Evolutionary conservation across 257 asterid species (phyloP).

Genomic region (Craterostigma plantagineum): DNA sequence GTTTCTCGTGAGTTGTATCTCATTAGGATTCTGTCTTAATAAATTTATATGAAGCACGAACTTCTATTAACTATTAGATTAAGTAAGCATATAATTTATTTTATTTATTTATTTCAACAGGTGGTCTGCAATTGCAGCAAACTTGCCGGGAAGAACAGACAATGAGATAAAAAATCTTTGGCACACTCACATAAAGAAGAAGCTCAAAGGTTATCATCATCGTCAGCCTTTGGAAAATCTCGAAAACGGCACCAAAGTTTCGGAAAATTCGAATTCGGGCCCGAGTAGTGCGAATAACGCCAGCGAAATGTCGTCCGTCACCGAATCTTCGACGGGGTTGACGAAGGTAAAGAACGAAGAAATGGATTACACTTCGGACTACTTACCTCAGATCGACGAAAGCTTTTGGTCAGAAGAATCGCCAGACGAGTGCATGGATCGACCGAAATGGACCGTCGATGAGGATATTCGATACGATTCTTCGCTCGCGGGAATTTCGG

Average conservation of each 20-base stretch:
- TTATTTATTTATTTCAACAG: constrained; percentile 13
- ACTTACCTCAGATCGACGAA: constrained; percentile 38
- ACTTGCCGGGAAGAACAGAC: constrained; percentile 75
- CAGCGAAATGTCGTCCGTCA: constrained; percentile 47
- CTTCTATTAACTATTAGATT: no score
- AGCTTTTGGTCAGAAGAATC: constrained; percentile 52
- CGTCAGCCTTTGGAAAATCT: constrained; percentile 7
- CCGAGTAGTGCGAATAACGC: constrained; percentile 19
- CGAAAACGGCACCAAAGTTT: constrained; percentile 12
- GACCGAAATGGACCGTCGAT: background rate
- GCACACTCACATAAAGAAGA: constrained; percentile 82
- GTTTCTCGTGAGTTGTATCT: no score
- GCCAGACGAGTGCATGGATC: constrained; percentile 1
- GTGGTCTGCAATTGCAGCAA: constrained; percentile 86
- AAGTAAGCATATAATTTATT: no score
- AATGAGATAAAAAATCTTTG: constrained; percentile 83
- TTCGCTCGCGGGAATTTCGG: constrained; percentile 11
- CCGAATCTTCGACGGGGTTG: constrained; percentile 12
- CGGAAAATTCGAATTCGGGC: constrained; percentile 15
- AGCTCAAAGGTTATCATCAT: constrained; percentile 14
- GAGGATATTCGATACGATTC: constrained; percentile 9
- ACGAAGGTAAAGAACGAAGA: constrained; percentile 19
- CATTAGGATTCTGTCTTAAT: no score
- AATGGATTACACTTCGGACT: constrained; percentile 24
- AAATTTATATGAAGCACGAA: no score